Evolutionary conservation across 352 stramenopile species (phyloP), one percentile per base, ranked within the genome.

Genomic region (Pythium folliculosum): DNA sequence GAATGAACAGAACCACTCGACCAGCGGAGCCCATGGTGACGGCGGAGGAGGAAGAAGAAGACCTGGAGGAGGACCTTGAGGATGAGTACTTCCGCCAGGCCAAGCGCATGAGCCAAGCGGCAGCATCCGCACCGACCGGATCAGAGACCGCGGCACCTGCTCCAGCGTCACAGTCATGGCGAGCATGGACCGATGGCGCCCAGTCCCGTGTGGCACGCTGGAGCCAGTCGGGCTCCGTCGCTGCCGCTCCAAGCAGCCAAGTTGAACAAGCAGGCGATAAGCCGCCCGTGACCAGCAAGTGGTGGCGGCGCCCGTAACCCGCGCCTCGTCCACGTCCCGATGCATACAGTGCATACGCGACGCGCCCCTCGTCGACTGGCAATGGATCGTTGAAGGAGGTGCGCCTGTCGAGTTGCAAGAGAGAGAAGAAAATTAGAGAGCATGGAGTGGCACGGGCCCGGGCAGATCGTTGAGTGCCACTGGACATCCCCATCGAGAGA

Each of bases 11-110:
- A 7, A 21, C 10, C 40, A 13, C 43, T 21, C 56, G 56, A 63
- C 56, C 44, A 63, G 19, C 44, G 40, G 56, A 63, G 37, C 16
- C 14, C n/a, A 13, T 21, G 17, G 38, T 13, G 5, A n/a, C n/a
- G n/a, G 12, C 38, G n/a, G 5, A 14, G 12, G 19, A 47, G 49
- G 17, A 56, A 35, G 14, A 40, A 30, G 48, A 43, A 8, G 19
- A 59, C 13, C 30, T 22, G 14, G 49, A 66, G 32, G 64, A 64
- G 22, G 43, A 61, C 1, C n/a, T 59, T 1, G 52, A 72, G 5
- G 66, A 72, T 52, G 60, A 63, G 37, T 72, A 73, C 54, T 60
- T 30, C 32, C 50, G 35, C 6, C 53, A 47, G n/a, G 62, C 60
- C 14, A 73, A 70, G 27, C 67, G 61, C 3, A 43, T 69, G 49